Conservation (phyloP, 371 early-diverging fungal species). For the Actinomucor elegans region DNA sequence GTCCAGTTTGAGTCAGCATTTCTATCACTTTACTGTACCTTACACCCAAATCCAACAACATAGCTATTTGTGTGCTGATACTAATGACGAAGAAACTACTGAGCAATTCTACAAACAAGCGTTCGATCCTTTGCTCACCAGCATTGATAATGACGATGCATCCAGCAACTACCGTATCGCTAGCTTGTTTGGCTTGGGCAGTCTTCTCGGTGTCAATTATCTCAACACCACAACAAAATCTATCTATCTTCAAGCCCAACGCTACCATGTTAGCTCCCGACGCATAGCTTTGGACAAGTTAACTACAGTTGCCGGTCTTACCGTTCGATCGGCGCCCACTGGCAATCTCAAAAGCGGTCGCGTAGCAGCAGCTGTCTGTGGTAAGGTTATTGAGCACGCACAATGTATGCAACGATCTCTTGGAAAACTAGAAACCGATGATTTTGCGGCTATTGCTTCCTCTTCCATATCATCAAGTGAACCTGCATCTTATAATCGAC, state of each 20-base stretch:
- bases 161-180: conserved; percentile 28
- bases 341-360: conserved; percentile 43
- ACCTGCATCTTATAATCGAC: conserved; percentile 49
- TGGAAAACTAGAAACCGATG: neutral
- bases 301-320: conserved; percentile 22
- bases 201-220: conserved; percentile 33
- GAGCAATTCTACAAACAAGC: conserved; percentile 7
- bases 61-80: neutral
- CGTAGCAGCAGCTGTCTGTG: conserved; percentile 38
- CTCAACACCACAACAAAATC: conserved; percentile 3
- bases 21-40: conserved; percentile 36
- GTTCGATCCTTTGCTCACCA: conserved; percentile 12
- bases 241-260: conserved; percentile 15
- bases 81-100: neutral
- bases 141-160: conserved; percentile 21
- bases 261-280: conserved; percentile 19
- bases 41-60: conserved; percentile 18
- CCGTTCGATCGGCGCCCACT: conserved; percentile 12
- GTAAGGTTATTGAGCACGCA: conserved; percentile 27
- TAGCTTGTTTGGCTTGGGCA: conserved; percentile 26
- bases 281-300: conserved; percentile 22
- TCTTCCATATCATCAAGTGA: conserved; percentile 29
- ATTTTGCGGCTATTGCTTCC: neutral
- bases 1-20: conserved; percentile 19
- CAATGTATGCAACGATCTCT: neutral